Conservation (phyloP, 129 eudicot genomes). For the Ambrosia artemisiifolia region DNA sequence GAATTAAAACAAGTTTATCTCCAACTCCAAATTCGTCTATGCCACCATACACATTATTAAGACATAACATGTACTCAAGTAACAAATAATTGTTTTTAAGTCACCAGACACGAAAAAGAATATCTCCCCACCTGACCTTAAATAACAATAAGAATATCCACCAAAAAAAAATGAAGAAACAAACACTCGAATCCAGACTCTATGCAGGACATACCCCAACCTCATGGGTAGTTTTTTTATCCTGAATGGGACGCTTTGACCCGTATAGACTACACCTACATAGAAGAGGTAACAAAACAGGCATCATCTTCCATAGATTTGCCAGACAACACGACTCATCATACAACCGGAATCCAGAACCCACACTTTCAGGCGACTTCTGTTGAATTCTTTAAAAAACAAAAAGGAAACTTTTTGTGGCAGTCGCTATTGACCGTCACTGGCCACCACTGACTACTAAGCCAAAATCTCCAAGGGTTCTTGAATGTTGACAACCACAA, state of each 20-base stretch:
- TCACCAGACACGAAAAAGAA: not conserved
- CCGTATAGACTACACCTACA: conserved; percentile 14
- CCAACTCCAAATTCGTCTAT: not conserved
- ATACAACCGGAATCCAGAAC: not conserved
- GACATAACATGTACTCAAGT: not conserved
- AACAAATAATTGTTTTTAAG: not conserved
- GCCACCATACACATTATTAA: conserved; percentile 1
- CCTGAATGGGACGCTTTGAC: conserved; percentile 13
- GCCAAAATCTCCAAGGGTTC: not conserved
- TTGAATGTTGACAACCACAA: conserved; percentile 2
- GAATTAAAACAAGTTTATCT: not conserved
- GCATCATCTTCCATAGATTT: not conserved
- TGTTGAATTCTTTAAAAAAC: not conserved
- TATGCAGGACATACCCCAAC: conserved; percentile 10
- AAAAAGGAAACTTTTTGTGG: not conserved
- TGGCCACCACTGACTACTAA: not conserved
- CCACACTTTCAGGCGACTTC: conserved; percentile 13
- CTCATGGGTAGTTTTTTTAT: not conserved
- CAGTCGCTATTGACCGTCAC: not conserved
- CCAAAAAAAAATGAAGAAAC: not conserved
- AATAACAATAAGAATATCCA: not conserved
- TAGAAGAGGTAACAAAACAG: not conserved
- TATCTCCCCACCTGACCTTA: not conserved
- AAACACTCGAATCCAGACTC: not conserved
- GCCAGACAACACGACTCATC: conserved; percentile 2